Evolutionary conservation across 805 yeast species (phyloP).

Genomic region (Nakazawaea pomicola): DNA sequence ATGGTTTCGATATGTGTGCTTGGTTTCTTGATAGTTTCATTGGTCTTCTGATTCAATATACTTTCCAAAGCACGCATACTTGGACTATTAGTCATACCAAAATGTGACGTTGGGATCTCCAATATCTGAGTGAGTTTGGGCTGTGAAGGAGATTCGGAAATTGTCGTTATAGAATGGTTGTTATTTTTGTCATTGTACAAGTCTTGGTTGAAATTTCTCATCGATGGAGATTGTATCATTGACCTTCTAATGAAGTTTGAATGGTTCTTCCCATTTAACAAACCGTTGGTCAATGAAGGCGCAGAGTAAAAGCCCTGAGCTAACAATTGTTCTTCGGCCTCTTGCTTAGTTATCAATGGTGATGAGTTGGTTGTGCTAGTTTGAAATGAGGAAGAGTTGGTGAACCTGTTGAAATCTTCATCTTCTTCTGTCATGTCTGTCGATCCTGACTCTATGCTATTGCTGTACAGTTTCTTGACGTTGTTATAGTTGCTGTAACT

Average conservation of each 20-base stretch:
- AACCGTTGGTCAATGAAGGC: conserved; percentile 2
- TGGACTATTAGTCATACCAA: conserved; percentile 31
- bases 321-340: conserved; percentile 14
- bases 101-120: conserved; percentile 25
- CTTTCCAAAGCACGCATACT: conserved; percentile 29
- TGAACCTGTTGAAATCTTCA: conserved; percentile 25
- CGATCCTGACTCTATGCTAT: conserved; percentile 11
- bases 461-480: conserved; percentile 6
- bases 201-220: conserved; percentile 20
- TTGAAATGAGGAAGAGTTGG: conserved; percentile 31
- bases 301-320: conserved; percentile 10
- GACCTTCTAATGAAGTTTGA: conserved; percentile 27
- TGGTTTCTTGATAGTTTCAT: conserved; percentile 13
- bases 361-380: conserved; percentile 29
- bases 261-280: conserved; percentile 17
- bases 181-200: conserved; percentile 1
- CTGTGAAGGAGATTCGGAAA: conserved; percentile 1
- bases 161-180: not conserved
- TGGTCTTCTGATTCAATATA: conserved; percentile 25
- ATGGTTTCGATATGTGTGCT: conserved; percentile 17
- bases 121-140: not conserved
- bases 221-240: conserved; percentile 27
- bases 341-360: conserved; percentile 6
- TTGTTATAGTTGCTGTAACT: conserved; percentile 1
- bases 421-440: conserved; percentile 29